Evolutionary conservation across 2,329 filamentous ascomycete genomes (phyloP).

Genomic region (Talaromyces sp.): DNA sequence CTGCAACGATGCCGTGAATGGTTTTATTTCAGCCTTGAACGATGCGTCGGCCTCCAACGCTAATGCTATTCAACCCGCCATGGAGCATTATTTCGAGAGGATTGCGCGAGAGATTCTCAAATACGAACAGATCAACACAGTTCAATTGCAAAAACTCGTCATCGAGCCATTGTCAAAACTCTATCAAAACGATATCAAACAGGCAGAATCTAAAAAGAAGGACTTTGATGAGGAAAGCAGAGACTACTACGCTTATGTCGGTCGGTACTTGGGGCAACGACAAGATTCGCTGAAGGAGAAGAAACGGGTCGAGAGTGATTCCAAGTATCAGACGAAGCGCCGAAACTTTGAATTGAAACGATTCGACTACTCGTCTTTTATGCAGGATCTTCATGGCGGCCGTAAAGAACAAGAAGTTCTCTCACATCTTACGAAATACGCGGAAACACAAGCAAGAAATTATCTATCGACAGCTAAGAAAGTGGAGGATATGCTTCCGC

Average conservation of each 20-base stretch:
- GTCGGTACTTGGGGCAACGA: slow-evolving; percentile 90
- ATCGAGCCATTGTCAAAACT: slow-evolving; percentile 90
- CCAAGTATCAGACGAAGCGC: slow-evolving; percentile 91
- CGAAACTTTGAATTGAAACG: slow-evolving; percentile 94
- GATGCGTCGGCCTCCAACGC: slow-evolving; percentile 89
- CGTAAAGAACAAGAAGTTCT: slow-evolving; percentile 96
- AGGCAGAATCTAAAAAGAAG: slow-evolving; percentile 92
- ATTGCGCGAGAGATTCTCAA: slow-evolving; percentile 84
- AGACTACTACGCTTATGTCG: slow-evolving; percentile 95
- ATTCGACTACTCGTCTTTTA: slow-evolving; percentile 98
- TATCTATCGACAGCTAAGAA: slow-evolving; percentile 82
- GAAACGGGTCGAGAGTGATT: slow-evolving; percentile 90
- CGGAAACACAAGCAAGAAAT: slow-evolving; percentile 78
- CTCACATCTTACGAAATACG: slow-evolving; percentile 90
- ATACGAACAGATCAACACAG: slow-evolving; percentile 81
- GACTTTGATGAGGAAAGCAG: slow-evolving; percentile 99
- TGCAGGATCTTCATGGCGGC: slow-evolving; percentile 99
- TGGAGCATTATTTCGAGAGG: slow-evolving; percentile 98
- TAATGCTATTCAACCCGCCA: slow-evolving; percentile 91
- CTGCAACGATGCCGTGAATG: slow-evolving; percentile 79
- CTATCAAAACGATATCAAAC: slow-evolving; percentile 95
- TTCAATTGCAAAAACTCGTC: slow-evolving; percentile 84
- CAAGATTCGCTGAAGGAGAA: slow-evolving; percentile 97
- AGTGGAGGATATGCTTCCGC: slow-evolving; percentile 79
- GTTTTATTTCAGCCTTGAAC: slow-evolving; percentile 78